These are phyloP conservation scores for Coemansia umbellata DNA, from an alignment of 192 early-diverging fungal genomes.

Conservation along the genomic window DNA sequence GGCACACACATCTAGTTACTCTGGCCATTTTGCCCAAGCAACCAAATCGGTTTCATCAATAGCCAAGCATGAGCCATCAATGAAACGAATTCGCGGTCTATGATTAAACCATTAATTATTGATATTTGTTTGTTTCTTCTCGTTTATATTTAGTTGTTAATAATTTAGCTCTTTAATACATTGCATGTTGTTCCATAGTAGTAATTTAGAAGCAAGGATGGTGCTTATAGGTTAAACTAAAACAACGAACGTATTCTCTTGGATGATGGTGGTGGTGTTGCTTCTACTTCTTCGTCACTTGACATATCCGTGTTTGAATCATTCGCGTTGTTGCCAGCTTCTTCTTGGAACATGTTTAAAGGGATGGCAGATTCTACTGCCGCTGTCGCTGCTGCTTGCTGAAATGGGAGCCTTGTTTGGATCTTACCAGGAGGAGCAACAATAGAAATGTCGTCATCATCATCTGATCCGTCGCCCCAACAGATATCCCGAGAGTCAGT, in stretches of 20 bases:
- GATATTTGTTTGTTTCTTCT: neutral
- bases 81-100: constrained; percentile 36
- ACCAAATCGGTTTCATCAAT: neutral
- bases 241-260: constrained; percentile 39
- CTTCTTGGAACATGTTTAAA: too few relatives aligned
- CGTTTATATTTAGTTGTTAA: neutral
- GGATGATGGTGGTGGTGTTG: constrained; percentile 46
- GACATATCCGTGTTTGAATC: constrained; percentile 15
- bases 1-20: neutral
- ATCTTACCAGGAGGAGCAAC: constrained; percentile 23
- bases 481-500: constrained; percentile 22
- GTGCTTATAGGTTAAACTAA: neutral
- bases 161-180: too few relatives aligned
- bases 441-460: neutral
- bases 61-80: constrained; percentile 22
- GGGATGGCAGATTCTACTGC: too few relatives aligned
- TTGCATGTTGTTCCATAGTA: too few relatives aligned
- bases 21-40: neutral
- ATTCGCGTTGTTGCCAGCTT: neutral
- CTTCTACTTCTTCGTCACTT: constrained; percentile 40
- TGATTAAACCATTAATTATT: neutral
- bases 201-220: neutral
- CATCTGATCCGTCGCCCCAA: neutral
- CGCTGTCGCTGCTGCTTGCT: neutral
- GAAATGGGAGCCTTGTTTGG: constrained; percentile 34